phyloP scores from a whole-genome alignment of 768 basidiomycete genomes.

The Phlebiopsis gigantea region DNA sequence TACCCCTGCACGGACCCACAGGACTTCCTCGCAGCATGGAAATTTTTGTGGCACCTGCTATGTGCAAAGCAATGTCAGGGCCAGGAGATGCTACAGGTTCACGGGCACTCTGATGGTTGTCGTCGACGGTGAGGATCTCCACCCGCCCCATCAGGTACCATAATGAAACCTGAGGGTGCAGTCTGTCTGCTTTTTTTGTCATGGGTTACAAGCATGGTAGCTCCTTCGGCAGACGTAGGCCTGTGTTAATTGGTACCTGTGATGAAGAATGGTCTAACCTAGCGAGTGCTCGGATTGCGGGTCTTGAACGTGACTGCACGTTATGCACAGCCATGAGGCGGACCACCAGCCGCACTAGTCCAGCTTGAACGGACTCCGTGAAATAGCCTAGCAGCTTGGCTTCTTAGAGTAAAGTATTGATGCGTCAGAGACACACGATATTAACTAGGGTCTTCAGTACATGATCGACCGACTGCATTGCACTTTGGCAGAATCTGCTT shows the following conservation, averaged over 20 bases:
- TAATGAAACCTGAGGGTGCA: neutral
- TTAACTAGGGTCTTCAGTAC: neutral
- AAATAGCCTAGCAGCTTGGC: neutral
- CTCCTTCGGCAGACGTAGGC: neutral
- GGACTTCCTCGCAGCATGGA: slow-evolving; percentile 9
- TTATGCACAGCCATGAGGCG: neutral
- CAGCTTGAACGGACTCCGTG: neutral
- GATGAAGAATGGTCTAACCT: neutral
- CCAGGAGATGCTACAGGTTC: neutral
- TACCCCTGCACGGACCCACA: slow-evolving; percentile 10
- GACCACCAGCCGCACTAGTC: neutral
- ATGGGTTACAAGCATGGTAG: neutral
- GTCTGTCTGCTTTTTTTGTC: neutral
- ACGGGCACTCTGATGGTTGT: neutral
- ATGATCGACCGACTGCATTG: neutral
- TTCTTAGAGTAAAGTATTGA: neutral
- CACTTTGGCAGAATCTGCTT: slow-evolving; percentile 13
- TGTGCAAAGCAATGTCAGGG: slow-evolving; percentile 8
- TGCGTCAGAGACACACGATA: neutral
- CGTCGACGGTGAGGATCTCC: neutral
- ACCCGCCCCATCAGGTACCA: neutral
- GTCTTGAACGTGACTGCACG: neutral
- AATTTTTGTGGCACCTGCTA: slow-evolving; percentile 10
- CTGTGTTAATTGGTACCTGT: neutral
- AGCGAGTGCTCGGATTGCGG: neutral